Evolutionary conservation across 2,329 filamentous ascomycete genomes (phyloP).

Genomic region (Aspergillus sp.): DNA sequence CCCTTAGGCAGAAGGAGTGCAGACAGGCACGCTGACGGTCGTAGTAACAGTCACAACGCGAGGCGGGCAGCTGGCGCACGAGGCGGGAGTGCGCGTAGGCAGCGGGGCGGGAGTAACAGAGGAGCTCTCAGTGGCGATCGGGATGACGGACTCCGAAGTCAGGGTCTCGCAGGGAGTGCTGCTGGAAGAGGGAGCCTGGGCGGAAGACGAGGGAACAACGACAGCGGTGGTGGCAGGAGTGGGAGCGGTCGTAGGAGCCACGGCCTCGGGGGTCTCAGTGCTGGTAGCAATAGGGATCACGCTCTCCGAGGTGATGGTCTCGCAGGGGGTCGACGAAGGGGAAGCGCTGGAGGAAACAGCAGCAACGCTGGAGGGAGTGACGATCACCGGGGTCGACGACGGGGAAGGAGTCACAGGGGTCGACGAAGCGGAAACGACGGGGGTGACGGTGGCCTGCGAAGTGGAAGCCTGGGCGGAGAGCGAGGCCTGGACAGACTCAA

Average conservation of each 20-base stretch:
- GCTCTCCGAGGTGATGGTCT: conserved; percentile 7
- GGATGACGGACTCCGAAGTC: conserved; percentile 1
- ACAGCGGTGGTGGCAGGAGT: not conserved
- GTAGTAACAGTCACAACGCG: conserved; percentile 16
- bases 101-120: conserved; percentile 1
- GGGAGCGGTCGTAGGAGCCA: conserved; percentile 1
- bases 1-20: not conserved
- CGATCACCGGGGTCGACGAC: not conserved
- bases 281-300: conserved; percentile 5
- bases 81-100: conserved; percentile 11
- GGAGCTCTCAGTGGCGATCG: conserved; percentile 4
- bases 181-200: not conserved
- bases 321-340: conserved; percentile 5
- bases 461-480: conserved; percentile 1
- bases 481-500: conserved; percentile 1
- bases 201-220: not conserved
- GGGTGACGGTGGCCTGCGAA: not conserved
- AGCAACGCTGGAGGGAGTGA: not conserved
- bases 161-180: conserved; percentile 5
- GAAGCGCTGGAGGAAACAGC: too few relatives aligned
- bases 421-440: not conserved
- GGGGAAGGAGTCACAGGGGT: not conserved
- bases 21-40: conserved; percentile 17
- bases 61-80: conserved; percentile 6
- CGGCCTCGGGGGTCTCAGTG: conserved; percentile 3